A percentile compares a stretch with the other conserved stretches of the same genome.
Conservation (phyloP, 1,284 basidiomycete species). For the Inonotus obliquus region DNA sequence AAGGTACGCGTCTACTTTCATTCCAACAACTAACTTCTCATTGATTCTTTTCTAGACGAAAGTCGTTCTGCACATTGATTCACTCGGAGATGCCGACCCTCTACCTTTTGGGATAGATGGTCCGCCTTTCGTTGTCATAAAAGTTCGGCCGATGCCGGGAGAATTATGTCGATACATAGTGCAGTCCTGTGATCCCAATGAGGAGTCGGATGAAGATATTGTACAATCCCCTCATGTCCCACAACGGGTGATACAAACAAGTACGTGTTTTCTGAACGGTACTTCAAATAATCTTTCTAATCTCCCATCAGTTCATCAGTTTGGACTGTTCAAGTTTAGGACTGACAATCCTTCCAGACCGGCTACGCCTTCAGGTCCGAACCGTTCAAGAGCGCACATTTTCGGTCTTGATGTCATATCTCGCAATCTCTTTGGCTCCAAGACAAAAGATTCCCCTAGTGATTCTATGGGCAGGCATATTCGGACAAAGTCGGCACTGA, state of each 20-base stretch:
- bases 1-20: constrained; percentile 49
- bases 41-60: constrained; percentile 56
- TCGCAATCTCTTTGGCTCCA: constrained; percentile 66
- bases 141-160: constrained; percentile 77
- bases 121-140: constrained; percentile 69
- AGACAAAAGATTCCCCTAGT: constrained; percentile 43
- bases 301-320: constrained; percentile 66
- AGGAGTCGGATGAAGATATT: constrained; percentile 75
- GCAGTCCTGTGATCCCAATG: constrained; percentile 63
- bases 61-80: constrained; percentile 80
- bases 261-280: constrained; percentile 40
- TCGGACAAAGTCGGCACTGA: constrained; percentile 60
- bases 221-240: constrained; percentile 74
- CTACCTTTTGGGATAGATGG: constrained; percentile 65
- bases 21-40: constrained; percentile 1
- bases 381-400: constrained; percentile 71
- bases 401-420: constrained; percentile 84
- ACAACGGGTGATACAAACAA: constrained; percentile 71
- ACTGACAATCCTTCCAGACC: constrained; percentile 73
- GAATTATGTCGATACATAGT: constrained; percentile 76
- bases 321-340: constrained; percentile 79
- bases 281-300: constrained; percentile 5
- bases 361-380: constrained; percentile 67
- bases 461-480: constrained; percentile 60
- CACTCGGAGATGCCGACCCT: constrained; percentile 65